These are phyloP conservation scores for Cadophora sp. DNA, from an alignment of 2,329 filamentous ascomycete genomes.

Conservation along the genomic window DNA sequence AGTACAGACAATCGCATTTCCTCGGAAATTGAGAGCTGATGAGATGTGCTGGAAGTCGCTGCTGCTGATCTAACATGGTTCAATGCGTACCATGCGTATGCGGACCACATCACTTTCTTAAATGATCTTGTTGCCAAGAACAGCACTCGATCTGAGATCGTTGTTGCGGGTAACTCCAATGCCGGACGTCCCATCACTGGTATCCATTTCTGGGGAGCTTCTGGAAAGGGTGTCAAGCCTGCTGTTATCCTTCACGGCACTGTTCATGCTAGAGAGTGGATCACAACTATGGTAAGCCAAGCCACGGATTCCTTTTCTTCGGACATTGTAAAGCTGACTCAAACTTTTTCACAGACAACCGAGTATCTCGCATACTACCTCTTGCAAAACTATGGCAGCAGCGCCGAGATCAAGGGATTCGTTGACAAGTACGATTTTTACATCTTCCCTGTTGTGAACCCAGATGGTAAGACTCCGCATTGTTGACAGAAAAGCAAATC, in stretches of 20 bases:
- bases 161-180: constrained; percentile 55
- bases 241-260: constrained; percentile 63
- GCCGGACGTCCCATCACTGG: constrained; percentile 52
- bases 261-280: constrained; percentile 67
- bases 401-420: constrained; percentile 50
- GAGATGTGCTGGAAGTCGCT: constrained; percentile 30
- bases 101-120: constrained; percentile 57
- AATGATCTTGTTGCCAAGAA: constrained; percentile 53
- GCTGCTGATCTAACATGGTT: constrained; percentile 54
- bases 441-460: constrained; percentile 67
- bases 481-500: not conserved
- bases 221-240: constrained; percentile 52
- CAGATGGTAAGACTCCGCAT: constrained; percentile 53
- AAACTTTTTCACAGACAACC: constrained; percentile 34
- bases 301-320: no score
- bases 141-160: constrained; percentile 55
- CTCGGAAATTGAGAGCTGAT: not conserved
- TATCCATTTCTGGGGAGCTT: constrained; percentile 60
- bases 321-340: no score
- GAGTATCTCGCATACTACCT: constrained; percentile 61
- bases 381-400: constrained; percentile 52
- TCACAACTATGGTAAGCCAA: constrained; percentile 52
- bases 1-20: constrained; percentile 5
- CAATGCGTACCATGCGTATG: constrained; percentile 58
- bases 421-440: constrained; percentile 71